Conservation (phyloP, 352 stramenopile species). For the Elongisporangium prolatum region DNA sequence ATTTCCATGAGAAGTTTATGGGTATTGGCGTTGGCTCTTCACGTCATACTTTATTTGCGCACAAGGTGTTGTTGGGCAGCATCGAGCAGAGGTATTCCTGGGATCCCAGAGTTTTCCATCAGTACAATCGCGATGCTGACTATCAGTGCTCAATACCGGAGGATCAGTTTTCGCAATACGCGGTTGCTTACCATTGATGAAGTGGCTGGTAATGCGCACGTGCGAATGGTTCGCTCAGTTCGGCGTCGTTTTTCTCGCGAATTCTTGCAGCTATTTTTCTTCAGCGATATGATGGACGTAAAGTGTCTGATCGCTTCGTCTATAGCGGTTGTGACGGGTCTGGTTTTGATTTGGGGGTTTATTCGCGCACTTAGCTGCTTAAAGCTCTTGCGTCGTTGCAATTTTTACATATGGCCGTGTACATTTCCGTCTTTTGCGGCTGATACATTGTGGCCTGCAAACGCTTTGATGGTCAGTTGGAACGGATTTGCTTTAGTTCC, state of each 20-base stretch:
- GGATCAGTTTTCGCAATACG: neutral
- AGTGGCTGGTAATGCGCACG: neutral
- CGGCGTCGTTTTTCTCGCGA: neutral
- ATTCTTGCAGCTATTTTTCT: neutral
- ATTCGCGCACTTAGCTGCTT: neutral
- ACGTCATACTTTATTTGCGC: neutral
- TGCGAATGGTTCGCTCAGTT: neutral
- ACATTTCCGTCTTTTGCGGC: neutral
- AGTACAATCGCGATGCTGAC: neutral
- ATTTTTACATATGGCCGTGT: neutral
- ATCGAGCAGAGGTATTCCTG: neutral
- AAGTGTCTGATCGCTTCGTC: neutral
- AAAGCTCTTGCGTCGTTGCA: neutral
- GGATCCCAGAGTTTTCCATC: neutral
- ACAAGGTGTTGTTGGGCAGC: neutral
- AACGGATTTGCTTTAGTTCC: neutral
- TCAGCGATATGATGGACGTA: neutral
- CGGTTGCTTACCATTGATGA: neutral
- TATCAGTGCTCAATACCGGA: neutral
- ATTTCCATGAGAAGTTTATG: neutral
- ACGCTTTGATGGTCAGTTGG: neutral
- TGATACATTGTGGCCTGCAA: neutral
- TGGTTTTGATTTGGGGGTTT: neutral
- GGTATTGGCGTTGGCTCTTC: neutral
- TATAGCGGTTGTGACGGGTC: neutral